Evolutionary conservation across 768 basidiomycete species (phyloP), one percentile per base, ranked within the genome.

Genomic region (Suillus decipiens): DNA sequence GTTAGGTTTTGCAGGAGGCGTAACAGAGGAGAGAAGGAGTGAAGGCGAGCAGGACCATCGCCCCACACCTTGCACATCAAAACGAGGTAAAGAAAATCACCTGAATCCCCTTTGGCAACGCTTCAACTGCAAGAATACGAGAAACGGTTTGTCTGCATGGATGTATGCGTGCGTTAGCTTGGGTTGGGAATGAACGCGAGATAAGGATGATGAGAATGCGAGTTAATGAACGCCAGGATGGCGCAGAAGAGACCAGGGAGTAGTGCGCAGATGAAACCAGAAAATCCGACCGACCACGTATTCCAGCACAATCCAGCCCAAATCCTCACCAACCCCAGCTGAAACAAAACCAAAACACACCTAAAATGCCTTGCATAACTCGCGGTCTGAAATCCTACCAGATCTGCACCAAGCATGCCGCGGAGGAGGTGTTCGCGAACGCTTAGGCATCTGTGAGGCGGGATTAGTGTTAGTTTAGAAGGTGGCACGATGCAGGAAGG

Each of bases 381-480:
- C 22, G 89, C 87, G 0, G 91, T 93, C 75, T 95, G 94, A 83
- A 98, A 98, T 3, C 93, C 94, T 37, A 98, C 88, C 50, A 96
- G 84, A 77, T 98, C 94, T 33, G 96, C 93, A 15, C 86, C 95
- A n/a, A 99, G 90, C 71, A 99, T 80, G 19, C 96, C 96, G 39
- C 87, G 83, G 31, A 99, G 80, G 28, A 97, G 83, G 28, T 89
- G 84, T 66, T 88, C 84, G 58, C 90, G 84, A 4, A 92, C 87
- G 4, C 90, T 88, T 36, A 98, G 81, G 75, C 95, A 96, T 9
- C 96, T 84, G 24, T 10, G 19, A 5, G 11, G 9, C 28, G 7
- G 15, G 17, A 6, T 57, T 41, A 57, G 39, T 42, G 22, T 17
- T 5, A 3, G 2, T 6, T 57, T 17, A 41, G 24, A 41, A 28